Evolutionary conservation across 208 protist species (phyloP), one percentile per base, ranked within the genome.

Genomic region (Porcisia hertigi): DNA sequence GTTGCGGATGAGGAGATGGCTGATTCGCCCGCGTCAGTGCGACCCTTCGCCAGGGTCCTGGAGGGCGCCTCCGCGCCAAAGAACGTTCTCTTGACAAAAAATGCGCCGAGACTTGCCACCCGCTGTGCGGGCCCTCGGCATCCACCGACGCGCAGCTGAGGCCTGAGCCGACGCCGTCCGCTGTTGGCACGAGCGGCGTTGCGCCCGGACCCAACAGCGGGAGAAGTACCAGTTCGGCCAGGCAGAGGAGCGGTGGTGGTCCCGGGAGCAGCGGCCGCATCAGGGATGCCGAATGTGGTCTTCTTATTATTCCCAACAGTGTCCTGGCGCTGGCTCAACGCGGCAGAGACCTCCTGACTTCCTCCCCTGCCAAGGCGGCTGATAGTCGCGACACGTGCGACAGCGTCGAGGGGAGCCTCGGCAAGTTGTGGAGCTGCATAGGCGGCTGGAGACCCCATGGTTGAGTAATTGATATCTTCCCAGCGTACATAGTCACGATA

Each of bases 401-500:
- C 23, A 49, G 52, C 54, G 45, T 78, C 67, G n/a, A 82, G 78
- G 1, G 67, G 2, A 18, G 63, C 23, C 9, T 45, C 25, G 49
- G 20, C 23, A 23, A n/a, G 0, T 58, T 16, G 16, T 34, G 30
- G 18, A 11, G 2, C 34, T 59, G 18, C 25, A 36, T 23, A 65
- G 55, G 43, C 49, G 1, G 23, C 34, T 25, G 12, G 43, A 63
- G 43, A n/a, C 25, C 70, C 75, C 76, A 89, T 85, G 53, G 85
- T 86, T 54, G 81, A 82, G 79, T 96, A 96, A 71, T 85, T 89
- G 81, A 96, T 96, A 75, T 96, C 92, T 45, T 89, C 84, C 90
- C 86, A 94, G 64, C 86, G 87, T n/a, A 96, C 86, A 77, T 86
- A 89, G 71, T 91, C 90, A 3, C 88, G 81, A 75, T 87, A 92